Evolutionary conservation across 2,329 filamentous ascomycete genomes (phyloP).

Genomic region (Chaetomiaceae sp.): DNA sequence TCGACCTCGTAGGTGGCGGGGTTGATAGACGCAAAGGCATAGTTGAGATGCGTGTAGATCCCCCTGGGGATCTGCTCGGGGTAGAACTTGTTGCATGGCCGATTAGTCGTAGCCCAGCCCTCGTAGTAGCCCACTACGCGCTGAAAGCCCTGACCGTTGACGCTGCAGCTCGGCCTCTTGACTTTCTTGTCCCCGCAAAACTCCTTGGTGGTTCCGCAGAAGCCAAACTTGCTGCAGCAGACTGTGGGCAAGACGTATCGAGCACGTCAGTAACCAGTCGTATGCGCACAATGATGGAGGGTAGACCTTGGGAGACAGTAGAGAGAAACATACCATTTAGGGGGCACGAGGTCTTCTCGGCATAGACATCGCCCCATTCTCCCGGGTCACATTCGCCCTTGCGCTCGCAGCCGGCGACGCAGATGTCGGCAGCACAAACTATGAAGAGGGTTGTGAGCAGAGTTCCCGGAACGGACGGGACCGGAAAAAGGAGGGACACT

Average conservation of each 20-base stretch:
- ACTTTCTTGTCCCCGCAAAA: background rate
- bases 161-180: background rate
- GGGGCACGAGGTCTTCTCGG: too few relatives aligned
- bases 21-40: background rate
- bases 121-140: background rate
- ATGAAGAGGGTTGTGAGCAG: too few relatives aligned
- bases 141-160: background rate
- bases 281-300: background rate
- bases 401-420: too few relatives aligned
- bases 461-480: too few relatives aligned
- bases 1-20: background rate
- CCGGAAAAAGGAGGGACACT: too few relatives aligned
- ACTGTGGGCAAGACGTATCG: background rate
- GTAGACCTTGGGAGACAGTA: too few relatives aligned
- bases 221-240: background rate
- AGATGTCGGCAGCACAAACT: too few relatives aligned
- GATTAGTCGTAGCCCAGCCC: background rate
- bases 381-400: too few relatives aligned
- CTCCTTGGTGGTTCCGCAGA: background rate
- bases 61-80: background rate
- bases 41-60: background rate
- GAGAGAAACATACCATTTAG: too few relatives aligned
- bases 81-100: background rate
- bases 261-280: background rate
- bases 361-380: too few relatives aligned